Percentiles rank a stretch among this genome's conserved stretches.
Conservation (phyloP, 2,329 filamentous ascomycete species). For the Metarhizium sp. region DNA sequence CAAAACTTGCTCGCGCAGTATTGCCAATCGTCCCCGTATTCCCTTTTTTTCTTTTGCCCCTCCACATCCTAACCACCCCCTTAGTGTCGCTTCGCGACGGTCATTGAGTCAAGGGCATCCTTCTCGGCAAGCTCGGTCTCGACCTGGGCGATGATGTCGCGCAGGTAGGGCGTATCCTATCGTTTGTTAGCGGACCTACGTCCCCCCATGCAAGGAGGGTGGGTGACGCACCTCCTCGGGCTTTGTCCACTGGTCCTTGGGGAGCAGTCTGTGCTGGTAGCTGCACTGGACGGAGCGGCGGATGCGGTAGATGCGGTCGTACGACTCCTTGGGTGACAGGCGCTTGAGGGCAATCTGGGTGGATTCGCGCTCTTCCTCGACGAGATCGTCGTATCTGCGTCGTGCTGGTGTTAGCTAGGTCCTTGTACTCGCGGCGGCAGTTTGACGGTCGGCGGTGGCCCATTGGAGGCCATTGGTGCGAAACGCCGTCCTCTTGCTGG, state of each 20-base stretch:
- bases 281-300: constrained; percentile 82
- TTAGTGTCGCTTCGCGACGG: constrained; percentile 41
- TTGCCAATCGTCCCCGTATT: neutral
- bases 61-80: neutral
- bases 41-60: neutral
- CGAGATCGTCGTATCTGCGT: constrained; percentile 80
- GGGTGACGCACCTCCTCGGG: constrained; percentile 35
- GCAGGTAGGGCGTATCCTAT: constrained; percentile 46
- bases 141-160: constrained; percentile 42
- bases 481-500: neutral
- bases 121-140: constrained; percentile 41
- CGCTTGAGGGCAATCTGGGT: constrained; percentile 86
- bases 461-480: neutral
- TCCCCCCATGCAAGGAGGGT: neutral
- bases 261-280: constrained; percentile 54
- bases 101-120: constrained; percentile 40
- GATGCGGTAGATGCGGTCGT: constrained; percentile 96
- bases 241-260: constrained; percentile 53
- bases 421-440: neutral
- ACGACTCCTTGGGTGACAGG: constrained; percentile 79
- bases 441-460: neutral
- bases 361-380: constrained; percentile 82
- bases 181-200: neutral
- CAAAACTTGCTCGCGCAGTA: neutral
- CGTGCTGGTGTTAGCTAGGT: constrained; percentile 16